Conservation (phyloP, 2,329 filamentous ascomycete genomes). For the Ophiostoma populinum region DNA sequence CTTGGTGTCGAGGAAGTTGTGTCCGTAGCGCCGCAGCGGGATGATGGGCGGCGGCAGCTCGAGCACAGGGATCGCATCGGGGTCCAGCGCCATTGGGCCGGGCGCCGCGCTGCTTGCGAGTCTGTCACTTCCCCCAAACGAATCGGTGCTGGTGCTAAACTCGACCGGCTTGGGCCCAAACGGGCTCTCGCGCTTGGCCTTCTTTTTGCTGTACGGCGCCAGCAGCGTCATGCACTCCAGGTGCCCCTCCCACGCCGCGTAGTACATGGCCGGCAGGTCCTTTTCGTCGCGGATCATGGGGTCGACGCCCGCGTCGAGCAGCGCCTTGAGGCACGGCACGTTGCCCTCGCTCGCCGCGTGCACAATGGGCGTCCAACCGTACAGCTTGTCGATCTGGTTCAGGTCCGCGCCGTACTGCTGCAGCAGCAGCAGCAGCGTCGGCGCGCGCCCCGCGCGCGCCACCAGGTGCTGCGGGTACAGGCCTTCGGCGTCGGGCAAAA, state of each 20-base stretch:
- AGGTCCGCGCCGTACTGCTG: slow-evolving; percentile 78
- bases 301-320: slow-evolving; percentile 65
- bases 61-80: slow-evolving; percentile 79
- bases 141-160: not conserved
- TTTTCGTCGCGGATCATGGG: slow-evolving; percentile 80
- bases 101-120: slow-evolving; percentile 29
- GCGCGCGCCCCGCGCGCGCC: slow-evolving; percentile 69
- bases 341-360: slow-evolving; percentile 95
- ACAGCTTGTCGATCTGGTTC: slow-evolving; percentile 85
- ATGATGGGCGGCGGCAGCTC: slow-evolving; percentile 93
- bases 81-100: slow-evolving; percentile 51
- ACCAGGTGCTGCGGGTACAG: slow-evolving; percentile 95
- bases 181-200: slow-evolving; percentile 21
- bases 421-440: slow-evolving; percentile 61
- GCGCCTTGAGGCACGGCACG: slow-evolving; percentile 65
- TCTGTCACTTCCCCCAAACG: not conserved
- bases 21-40: slow-evolving; percentile 80
- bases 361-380: slow-evolving; percentile 92
- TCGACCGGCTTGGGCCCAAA: slow-evolving; percentile 20
- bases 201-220: slow-evolving; percentile 35
- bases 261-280: slow-evolving; percentile 86
- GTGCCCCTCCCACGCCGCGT: slow-evolving; percentile 95
- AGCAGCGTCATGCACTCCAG: slow-evolving; percentile 86
- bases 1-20: slow-evolving; percentile 97
- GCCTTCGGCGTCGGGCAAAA: slow-evolving; percentile 90